Base-by-base conservation (phyloP, 192 early-diverging fungal genomes). In the Coemansia sp. region DNA sequence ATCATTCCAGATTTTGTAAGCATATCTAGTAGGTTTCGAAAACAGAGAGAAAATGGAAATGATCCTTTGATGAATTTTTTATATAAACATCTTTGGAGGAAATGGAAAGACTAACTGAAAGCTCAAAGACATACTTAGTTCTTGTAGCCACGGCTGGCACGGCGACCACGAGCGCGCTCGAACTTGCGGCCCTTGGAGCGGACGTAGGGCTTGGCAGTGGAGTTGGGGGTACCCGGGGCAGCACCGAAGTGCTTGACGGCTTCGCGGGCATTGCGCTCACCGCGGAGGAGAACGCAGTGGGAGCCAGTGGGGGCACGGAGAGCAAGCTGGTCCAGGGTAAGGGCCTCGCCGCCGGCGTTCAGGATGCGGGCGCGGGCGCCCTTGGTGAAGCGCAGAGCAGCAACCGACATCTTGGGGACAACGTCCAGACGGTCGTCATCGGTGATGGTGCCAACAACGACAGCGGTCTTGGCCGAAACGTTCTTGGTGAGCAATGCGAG, bases 111-210 rank as follows among this genome's bases (percentile, higher is more conserved):
- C 55, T 57, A 57, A n/a, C 6, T n/a, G 55, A 18, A 57, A 26
- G 48, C 48, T 26, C 42, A 58, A 42, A 53, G 23, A 18, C 33
- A 25, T 15, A 26, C 59, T 89, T 92, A 94, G 70, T 81, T 87
- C 88, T 95, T 96, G 94, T 90, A 99, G 85, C 97, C 97, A 86
- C 96, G 91, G 81, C 93, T 95, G 80, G 92, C 88, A 90, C 98
- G 91, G 77, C 95, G 93, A 91, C 98, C 98, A 95, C 98, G 95
- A 82, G 96, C 98, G 45, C 87, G 83, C 86, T 99, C 96, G 84
- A 97, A 97, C 93, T 99, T 99, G 88, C 98, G 92, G 68, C 98
- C 98, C 93, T 98, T 98, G 86, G 93, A 94, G 76, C 91, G 89
- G 80, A 98, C 91, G 84, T 94, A 97, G 68, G 98, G 98, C 89